phyloP scores from a whole-genome alignment of 169 alveolate species.

The Condylostoma magnum region DNA sequence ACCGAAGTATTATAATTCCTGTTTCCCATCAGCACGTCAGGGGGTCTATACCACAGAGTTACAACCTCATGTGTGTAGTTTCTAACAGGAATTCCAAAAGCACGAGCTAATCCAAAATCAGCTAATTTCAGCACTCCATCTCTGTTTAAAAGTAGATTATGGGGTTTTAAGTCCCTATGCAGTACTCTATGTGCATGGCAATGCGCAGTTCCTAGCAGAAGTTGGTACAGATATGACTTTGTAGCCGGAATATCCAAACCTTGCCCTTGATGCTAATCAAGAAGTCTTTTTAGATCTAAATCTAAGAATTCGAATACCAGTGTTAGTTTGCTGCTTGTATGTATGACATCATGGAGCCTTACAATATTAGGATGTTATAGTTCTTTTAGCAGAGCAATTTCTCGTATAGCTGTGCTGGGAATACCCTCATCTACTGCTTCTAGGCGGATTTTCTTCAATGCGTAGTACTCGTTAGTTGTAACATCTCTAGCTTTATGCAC shows the following conservation, averaged over 20 bases:
- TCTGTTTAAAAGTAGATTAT: slow-evolving; percentile 94
- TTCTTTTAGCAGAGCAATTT: slow-evolving; percentile 95
- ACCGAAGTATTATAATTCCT: slow-evolving; percentile 72
- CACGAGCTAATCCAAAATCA: slow-evolving; percentile 99
- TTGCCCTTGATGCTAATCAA: slow-evolving; percentile 90
- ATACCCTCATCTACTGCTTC: slow-evolving; percentile 99
- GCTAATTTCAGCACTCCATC: slow-evolving; percentile 95
- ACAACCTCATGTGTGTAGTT: slow-evolving; percentile 96
- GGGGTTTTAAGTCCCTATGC: slow-evolving; percentile 99
- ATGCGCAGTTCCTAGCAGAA: slow-evolving; percentile 94
- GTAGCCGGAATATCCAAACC: slow-evolving; percentile 69
- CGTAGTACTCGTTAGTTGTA: slow-evolving; percentile 88
- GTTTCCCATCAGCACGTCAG: slow-evolving; percentile 77
- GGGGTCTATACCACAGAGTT: slow-evolving; percentile 86
- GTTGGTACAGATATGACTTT: slow-evolving; percentile 89
- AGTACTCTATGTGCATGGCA: slow-evolving; percentile 95
- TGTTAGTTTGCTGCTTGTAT: slow-evolving; percentile 95
- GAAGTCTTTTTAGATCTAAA: slow-evolving; percentile 95
- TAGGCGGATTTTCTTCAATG: slow-evolving; percentile 96
- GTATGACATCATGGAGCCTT: slow-evolving; percentile 96
- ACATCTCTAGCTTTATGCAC: slow-evolving; percentile 91
- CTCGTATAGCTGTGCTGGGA: slow-evolving; percentile 96
- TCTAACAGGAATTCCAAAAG: slow-evolving; percentile 97
- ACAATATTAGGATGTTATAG: slow-evolving; percentile 98
- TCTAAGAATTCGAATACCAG: slow-evolving; percentile 98